Evolutionary conservation across 495 filamentous ascomycete species (phyloP), one percentile per base, ranked within the genome.

Genomic region (Annulohypoxylon stygium): DNA sequence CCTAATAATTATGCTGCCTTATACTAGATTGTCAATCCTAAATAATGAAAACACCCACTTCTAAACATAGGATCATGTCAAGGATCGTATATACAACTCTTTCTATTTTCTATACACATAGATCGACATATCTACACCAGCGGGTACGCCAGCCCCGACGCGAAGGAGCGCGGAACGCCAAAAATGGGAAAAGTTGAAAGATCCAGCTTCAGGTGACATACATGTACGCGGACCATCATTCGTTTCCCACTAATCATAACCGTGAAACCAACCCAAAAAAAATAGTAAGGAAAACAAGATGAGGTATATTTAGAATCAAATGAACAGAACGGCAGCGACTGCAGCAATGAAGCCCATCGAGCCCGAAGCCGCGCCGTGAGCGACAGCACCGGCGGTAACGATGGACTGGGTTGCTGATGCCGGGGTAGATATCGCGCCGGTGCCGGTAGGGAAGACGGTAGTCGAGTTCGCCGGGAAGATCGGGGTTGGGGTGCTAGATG

Each of bases 331-430:
- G 11, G 71, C 71, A 18, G 67, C 72, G n/a, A 75, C 14, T 2
- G 64, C 58, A 7, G 62, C 72, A 1, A 70, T 8, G 5, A 67
- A 18, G 12, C 67, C 59, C 30, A 60, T 53, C 2, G 67, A 66
- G 30, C 72, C 72, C 6, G 66, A 61, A 16, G 2, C 23, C 4
- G 63, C 61, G 20, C 61, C 65, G 23, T 61, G 65, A 5, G 74
- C 68, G 62, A 48, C 75, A 25, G 82, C 82, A 58, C 76, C 81
- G 55, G 75, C 81, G 20, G 81, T 82, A 62, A 74, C 78, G 48
- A 76, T 67, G 33, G 67, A 48, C n/a, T 67, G 55, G 12, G 45
- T 20, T n/a, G 69, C 66, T 26, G 74, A 58, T 16, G 71, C 41
- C 57, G 75, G 68, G 34, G 67, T 54, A 7, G 76, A 69, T 34